Evolutionary conservation across 139 green algal species (phyloP).

Genomic region (Asterochloris sp.): DNA sequence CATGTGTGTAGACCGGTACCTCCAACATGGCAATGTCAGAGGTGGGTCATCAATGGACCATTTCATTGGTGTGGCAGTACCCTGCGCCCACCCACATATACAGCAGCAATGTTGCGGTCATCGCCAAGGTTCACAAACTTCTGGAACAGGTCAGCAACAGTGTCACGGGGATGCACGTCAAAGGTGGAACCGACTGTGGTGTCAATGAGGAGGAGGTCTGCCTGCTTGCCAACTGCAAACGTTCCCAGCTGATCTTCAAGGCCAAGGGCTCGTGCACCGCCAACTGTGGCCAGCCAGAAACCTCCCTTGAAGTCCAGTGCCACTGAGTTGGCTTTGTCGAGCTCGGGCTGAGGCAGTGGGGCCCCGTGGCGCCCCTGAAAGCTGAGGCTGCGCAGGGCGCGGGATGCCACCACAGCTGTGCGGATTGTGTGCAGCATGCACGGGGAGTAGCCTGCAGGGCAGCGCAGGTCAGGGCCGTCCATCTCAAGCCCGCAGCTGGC

Average conservation of each 20-base stretch:
- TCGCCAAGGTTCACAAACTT: conserved; percentile 67
- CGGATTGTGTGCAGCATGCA: conserved; percentile 67
- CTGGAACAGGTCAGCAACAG: conserved; percentile 31
- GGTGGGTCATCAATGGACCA: no score
- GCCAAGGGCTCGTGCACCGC: conserved; percentile 51
- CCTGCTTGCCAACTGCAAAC: conserved; percentile 59
- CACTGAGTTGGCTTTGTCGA: background rate
- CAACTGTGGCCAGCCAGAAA: conserved; percentile 66
- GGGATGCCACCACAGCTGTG: conserved; percentile 53
- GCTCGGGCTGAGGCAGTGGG: no score
- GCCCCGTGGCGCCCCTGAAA: no score
- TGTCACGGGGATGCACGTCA: conserved; percentile 42
- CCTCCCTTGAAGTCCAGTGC: conserved; percentile 40
- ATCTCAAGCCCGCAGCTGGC: no score
- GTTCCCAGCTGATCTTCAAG: conserved; percentile 43
- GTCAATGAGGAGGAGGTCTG: conserved; percentile 65
- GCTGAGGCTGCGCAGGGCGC: conserved; percentile 19
- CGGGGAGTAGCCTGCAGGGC: conserved; percentile 5
- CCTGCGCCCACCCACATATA: conserved; percentile 43
- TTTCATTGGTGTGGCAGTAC: no score
- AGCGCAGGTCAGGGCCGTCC: no score
- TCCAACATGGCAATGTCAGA: no score
- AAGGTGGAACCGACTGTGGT: conserved; percentile 30
- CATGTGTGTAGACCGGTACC: no score
- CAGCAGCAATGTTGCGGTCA: conserved; percentile 59